These are phyloP conservation scores for Blastocystis sp. DNA, from an alignment of 352 stramenopile species.

Conservation along the genomic window DNA sequence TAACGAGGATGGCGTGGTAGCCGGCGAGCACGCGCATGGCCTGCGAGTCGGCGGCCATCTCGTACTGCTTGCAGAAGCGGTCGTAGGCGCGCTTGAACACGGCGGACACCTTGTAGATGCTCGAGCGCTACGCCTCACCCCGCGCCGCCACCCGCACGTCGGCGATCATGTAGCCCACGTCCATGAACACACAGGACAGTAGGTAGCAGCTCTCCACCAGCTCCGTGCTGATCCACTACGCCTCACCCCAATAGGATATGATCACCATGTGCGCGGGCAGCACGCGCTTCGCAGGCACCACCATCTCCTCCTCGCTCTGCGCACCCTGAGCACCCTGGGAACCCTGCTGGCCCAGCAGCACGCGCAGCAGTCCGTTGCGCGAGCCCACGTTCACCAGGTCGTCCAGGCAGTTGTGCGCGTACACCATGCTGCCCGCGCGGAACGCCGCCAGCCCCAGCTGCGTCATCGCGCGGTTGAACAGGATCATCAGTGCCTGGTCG, in stretches of 20 bases:
- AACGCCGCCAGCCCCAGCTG: conserved; percentile 86
- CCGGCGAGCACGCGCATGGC: conserved; percentile 6
- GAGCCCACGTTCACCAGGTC: conserved; percentile 79
- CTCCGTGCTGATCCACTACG: conserved; percentile 95
- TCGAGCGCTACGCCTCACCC: not conserved
- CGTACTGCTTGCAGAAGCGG: not conserved
- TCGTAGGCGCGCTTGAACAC: conserved; percentile 26
- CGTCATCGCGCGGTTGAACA: conserved; percentile 92
- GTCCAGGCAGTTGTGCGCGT: no score
- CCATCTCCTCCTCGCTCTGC: conserved; percentile 90
- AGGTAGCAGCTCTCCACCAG: conserved; percentile 94
- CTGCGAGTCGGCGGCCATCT: not conserved
- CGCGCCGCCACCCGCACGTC: no score
- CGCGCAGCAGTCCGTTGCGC: conserved; percentile 80
- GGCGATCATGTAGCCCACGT: conserved; percentile 88
- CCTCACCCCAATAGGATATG: no score
- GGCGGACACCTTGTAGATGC: conserved; percentile 40
- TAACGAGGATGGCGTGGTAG: conserved; percentile 33
- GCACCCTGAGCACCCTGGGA: conserved; percentile 80
- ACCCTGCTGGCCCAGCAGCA: conserved; percentile 90
- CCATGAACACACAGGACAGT: conserved; percentile 94
- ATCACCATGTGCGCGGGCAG: conserved; percentile 93
- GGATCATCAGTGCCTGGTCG: conserved; percentile 90
- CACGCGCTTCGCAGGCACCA: conserved; percentile 86
- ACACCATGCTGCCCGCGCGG: no score